Conservation (phyloP, 2,329 filamentous ascomycete species). For the Clonostachys sp. region DNA sequence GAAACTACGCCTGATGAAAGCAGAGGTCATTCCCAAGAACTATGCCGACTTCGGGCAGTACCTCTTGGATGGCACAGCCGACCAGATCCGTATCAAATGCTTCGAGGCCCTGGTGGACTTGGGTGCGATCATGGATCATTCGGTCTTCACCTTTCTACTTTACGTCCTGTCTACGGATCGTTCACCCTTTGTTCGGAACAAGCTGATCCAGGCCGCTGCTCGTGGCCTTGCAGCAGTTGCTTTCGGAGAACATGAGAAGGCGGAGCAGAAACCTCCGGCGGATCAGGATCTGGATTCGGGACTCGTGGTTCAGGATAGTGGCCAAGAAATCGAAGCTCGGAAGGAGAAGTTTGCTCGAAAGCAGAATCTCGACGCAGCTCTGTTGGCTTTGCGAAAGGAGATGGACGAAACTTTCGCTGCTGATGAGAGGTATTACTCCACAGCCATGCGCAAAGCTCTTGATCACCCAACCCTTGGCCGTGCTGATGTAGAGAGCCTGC, state of each 20-base stretch:
- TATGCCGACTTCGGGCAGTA: conserved; percentile 58
- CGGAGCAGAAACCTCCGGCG: not conserved
- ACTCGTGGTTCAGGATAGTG: conserved; percentile 35
- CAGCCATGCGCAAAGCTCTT: conserved; percentile 35
- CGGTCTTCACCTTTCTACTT: conserved; percentile 52
- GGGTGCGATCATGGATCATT: conserved; percentile 51
- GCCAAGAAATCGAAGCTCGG: conserved; percentile 49
- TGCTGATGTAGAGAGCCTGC: conserved; percentile 32
- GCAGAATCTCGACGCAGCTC: conserved; percentile 55
- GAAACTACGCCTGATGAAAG: conserved; percentile 59
- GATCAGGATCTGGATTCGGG: conserved; percentile 22
- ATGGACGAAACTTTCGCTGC: conserved; percentile 34
- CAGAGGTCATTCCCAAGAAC: conserved; percentile 49
- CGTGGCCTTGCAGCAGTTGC: conserved; percentile 59
- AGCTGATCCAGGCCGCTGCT: conserved; percentile 54
- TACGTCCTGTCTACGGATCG: conserved; percentile 55
- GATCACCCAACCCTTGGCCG: conserved; percentile 31
- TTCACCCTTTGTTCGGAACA: conserved; percentile 58
- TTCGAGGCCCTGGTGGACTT: conserved; percentile 61
- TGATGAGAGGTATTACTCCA: conserved; percentile 31
- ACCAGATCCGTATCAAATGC: conserved; percentile 61
- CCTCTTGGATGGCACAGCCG: conserved; percentile 58
- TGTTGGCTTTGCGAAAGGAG: conserved; percentile 34
- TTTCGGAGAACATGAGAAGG: conserved; percentile 45
- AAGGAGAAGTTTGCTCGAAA: conserved; percentile 62